Base-by-base conservation (phyloP, 1,284 basidiomycete species). In the Malassezia arunalokei region DNA sequence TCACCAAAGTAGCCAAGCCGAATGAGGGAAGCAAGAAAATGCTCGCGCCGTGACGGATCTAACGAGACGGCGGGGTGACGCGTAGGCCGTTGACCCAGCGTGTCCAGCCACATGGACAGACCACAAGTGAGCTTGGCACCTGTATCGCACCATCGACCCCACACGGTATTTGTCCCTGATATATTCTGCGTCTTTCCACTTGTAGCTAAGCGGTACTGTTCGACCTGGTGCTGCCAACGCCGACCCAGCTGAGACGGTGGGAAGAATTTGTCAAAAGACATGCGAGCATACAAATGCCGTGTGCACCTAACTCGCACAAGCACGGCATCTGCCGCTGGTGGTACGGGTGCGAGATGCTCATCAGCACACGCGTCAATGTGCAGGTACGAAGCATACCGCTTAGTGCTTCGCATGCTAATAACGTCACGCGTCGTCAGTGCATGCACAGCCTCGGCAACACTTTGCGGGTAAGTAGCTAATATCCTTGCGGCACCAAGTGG, bases 251-350 rank as follows among this genome's bases (percentile, higher is more conserved):
- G 77, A 65, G 86, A 87, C 0, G 91, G 90, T 3, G 92, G 85
- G 68, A 84, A 85, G 73, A 94, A 96, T 55, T 83, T 85, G 73
- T 96, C 91, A 11, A 88, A 85, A 30, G 84, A 75, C 11, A 96
- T 77, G 65, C 95, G 91, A 1, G 91, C 92, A 74, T 94, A 96
- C 20, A 69, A 56, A 15, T 64, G 57, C 17, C 64, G 57, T 3
- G 68, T 65, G 52, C 66, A 53, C 3, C 56, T 38, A 4, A 71
- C 54, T 3, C 49, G 49, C 2, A 56, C 42, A 12, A 66, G 46
- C 0, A 58, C 49, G 8, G 58, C 37, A 1, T 47, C 40, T 24
- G 11, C 8, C 7, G 38, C 43, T 5, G 48, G 47, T 24, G 43
- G 30, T 5, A 12, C 5, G 29, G 24, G 17, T 9, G 20, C 39